Percentiles rank a stretch among this genome's conserved stretches.
These are phyloP conservation scores for Triticum aestivum DNA, from an alignment of 176 grass and related monocot species.

Conservation along the genomic window IWGSC_CS_RefSeq_v2.1 NC_057807.1:534656364-534656863, in stretches of 20 bases:
- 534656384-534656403: conserved; percentile 21
- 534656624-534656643: conserved; percentile 47
- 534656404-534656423: conserved; percentile 37
- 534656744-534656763: conserved; percentile 3
- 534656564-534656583: conserved; percentile 41
- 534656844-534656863: background rate
- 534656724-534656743: background rate
- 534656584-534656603: conserved; percentile 43
- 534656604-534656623: conserved; percentile 28
- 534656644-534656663: conserved; percentile 33
- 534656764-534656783: conserved; percentile 13
- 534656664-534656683: conserved; percentile 32
- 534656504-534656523: conserved; percentile 9
- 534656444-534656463: conserved; percentile 30
- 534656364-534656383: conserved; percentile 38
- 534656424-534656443: conserved; percentile 47
- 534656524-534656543: background rate
- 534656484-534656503: conserved; percentile 18
- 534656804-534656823: background rate
- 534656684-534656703: conserved; percentile 31
- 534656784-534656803: background rate
- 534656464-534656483: conserved; percentile 31
- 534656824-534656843: background rate
- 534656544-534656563: conserved; percentile 8
- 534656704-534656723: conserved; percentile 38